Conservation (phyloP, 768 basidiomycete genomes). For the Butyriboletus loyo region DNA sequence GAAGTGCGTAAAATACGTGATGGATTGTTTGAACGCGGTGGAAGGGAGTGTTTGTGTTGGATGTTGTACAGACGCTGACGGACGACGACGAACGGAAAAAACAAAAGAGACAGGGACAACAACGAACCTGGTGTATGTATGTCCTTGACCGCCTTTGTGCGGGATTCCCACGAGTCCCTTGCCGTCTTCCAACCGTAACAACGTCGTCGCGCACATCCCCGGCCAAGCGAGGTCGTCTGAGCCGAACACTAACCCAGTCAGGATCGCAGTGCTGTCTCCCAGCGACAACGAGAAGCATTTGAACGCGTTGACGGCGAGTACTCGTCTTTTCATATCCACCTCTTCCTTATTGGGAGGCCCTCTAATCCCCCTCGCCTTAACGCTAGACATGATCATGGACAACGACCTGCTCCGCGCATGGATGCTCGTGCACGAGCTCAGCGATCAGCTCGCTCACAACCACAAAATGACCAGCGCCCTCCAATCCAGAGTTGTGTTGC, state of each 20-base stretch:
- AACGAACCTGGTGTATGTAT: background rate
- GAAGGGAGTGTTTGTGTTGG: slow-evolving; percentile 28
- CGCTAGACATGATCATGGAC: slow-evolving; percentile 48
- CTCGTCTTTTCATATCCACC: slow-evolving; percentile 1
- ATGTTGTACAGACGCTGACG: slow-evolving; percentile 32
- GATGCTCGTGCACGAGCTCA: slow-evolving; percentile 78
- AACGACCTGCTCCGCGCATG: slow-evolving; percentile 71
- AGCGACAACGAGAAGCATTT: background rate
- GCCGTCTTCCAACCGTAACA: background rate
- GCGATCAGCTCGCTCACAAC: slow-evolving; percentile 80
- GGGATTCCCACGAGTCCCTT: slow-evolving; percentile 20
- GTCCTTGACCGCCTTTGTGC: background rate
- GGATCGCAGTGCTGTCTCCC: background rate
- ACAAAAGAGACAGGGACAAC: background rate
- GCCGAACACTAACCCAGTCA: background rate
- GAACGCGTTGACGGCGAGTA: background rate
- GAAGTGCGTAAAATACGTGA: slow-evolving; percentile 10
- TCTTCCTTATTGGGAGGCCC: slow-evolving; percentile 7
- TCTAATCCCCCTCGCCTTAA: background rate
- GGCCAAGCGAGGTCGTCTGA: background rate
- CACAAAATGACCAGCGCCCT: slow-evolving; percentile 68
- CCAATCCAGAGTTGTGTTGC: slow-evolving; percentile 61
- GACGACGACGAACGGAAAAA: slow-evolving; percentile 22
- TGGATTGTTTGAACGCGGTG: slow-evolving; percentile 1
- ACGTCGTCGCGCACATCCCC: background rate